Conservation (phyloP, 176 grass and related monocot genomes). For the bread wheat (Triticum aestivum) region IWGSC_CS_RefSeq_v2.1 NC_057808.1:371723773-371724272, state of each 20-base stretch:
- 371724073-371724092: no score
- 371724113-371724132: no score
- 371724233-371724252: neutral
- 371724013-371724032: neutral
- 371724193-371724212: neutral
- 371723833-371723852: no score
- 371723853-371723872: no score
- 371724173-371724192: neutral
- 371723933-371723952: neutral
- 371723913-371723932: neutral
- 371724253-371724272: slow-evolving; percentile 46
- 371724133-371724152: no score
- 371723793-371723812: no score
- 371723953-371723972: neutral
- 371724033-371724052: neutral
- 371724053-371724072: neutral
- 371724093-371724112: no score
- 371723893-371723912: no score
- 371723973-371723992: neutral
- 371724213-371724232: no score
- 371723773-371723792: no score
- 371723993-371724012: neutral
- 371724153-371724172: neutral
- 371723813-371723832: no score
- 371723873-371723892: no score